Conservation (phyloP, 129 eudicot genomes). For the Smallanthus sonchifolius region DNA sequence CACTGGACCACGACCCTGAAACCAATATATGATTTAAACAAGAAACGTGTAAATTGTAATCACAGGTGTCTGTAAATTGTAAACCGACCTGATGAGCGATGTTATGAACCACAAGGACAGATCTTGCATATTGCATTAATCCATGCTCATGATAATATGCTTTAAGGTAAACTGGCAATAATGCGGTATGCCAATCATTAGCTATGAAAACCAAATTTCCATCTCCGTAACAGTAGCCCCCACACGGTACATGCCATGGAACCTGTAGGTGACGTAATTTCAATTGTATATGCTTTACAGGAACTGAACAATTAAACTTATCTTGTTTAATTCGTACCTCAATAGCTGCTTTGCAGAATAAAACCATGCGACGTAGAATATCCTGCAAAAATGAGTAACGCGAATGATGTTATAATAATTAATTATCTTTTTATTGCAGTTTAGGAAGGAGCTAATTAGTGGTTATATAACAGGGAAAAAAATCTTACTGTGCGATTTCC, state of each 20-base stretch:
- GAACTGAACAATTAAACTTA: not conserved
- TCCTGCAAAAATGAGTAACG: slow-evolving; percentile 50
- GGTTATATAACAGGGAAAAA: not conserved
- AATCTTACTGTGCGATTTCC: slow-evolving; percentile 71
- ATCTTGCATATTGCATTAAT: slow-evolving; percentile 81
- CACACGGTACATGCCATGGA: slow-evolving; percentile 98
- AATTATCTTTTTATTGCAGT: not conserved
- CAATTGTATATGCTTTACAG: not conserved
- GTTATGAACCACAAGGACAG: slow-evolving; percentile 90
- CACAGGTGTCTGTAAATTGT: not conserved
- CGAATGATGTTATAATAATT: not conserved
- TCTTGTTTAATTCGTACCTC: slow-evolving; percentile 55
- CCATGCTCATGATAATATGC: slow-evolving; percentile 96
- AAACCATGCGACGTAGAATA: slow-evolving; percentile 82
- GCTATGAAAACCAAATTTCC: slow-evolving; percentile 96
- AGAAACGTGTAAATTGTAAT: not conserved
- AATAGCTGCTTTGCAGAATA: slow-evolving; percentile 96
- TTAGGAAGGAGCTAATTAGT: not conserved
- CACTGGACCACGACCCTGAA: slow-evolving; percentile 94
- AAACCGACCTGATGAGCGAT: slow-evolving; percentile 84
- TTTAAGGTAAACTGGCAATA: slow-evolving; percentile 89
- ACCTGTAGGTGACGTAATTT: slow-evolving; percentile 43
- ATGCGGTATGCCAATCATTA: slow-evolving; percentile 99
- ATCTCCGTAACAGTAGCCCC: slow-evolving; percentile 93
- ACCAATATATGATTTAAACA: not conserved